Conservation (phyloP, 2,329 filamentous ascomycete species). For the Drechslerella dactyloides region DNA sequence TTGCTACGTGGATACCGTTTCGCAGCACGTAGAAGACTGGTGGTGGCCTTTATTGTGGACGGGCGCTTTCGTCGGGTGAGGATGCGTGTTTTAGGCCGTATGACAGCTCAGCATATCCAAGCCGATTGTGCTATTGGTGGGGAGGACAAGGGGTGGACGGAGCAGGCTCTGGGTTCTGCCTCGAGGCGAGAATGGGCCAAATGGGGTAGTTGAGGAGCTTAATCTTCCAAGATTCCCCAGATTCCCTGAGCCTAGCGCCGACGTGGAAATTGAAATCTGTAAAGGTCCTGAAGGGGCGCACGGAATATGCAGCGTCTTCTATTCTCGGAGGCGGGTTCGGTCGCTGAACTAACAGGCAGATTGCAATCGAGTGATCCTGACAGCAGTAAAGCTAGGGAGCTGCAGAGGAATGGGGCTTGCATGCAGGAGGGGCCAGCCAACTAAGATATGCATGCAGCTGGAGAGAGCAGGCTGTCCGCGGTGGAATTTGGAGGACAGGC, state of each 20-base stretch:
- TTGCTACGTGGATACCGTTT: slow-evolving; percentile 46
- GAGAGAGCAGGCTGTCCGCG: slow-evolving; percentile 5
- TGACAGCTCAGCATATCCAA: slow-evolving; percentile 51
- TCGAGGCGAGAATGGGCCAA: slow-evolving; percentile 37
- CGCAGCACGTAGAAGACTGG: slow-evolving; percentile 47
- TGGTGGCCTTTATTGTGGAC: slow-evolving; percentile 22
- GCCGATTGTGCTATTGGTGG: slow-evolving; percentile 43
- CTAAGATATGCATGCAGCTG: slow-evolving; percentile 46
- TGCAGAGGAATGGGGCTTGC: slow-evolving; percentile 43
- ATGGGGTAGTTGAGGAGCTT: slow-evolving; percentile 19
- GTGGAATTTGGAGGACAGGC: too few species aligned
- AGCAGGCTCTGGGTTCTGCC: slow-evolving; percentile 20
- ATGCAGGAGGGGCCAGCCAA: slow-evolving; percentile 45
- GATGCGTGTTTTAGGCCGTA: slow-evolving; percentile 50
- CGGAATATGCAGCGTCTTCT: slow-evolving; percentile 8
- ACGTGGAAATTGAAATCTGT: slow-evolving; percentile 10
- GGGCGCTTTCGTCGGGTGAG: slow-evolving; percentile 48
- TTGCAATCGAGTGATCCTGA: background rate
- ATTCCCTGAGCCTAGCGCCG: slow-evolving; percentile 19
- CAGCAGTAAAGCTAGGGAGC: slow-evolving; percentile 11
- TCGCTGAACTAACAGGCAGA: background rate
- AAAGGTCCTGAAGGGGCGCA: background rate
- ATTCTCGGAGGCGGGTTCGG: slow-evolving; percentile 6
- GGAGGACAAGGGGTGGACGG: slow-evolving; percentile 46
- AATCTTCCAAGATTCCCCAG: slow-evolving; percentile 21